Base-by-base conservation (phyloP, 2,329 filamentous ascomycete genomes). In the Hypoxylon sp. region DNA sequence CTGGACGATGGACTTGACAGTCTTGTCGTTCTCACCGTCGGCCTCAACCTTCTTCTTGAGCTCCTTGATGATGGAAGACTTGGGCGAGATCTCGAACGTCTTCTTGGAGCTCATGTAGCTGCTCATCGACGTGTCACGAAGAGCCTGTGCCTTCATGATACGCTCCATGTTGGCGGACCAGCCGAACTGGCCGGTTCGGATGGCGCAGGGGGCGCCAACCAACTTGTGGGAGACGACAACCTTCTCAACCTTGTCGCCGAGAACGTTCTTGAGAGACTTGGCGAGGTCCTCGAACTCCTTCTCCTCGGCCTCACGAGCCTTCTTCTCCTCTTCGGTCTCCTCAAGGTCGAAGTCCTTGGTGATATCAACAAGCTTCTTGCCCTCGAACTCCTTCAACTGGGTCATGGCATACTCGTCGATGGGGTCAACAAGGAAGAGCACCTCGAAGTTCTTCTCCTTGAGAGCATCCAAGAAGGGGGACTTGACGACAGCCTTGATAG, bases 61-160 rank as follows among this genome's bases (percentile, higher is more conserved):
- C 85, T 97, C 94, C 87, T 96, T 89, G 82, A 99, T 87, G 78
- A 99, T 99, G 63, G 91, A 74, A 69, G 91, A 96, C 84, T 94
- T 93, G 76, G 94, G 94, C n/a, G 94, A 97, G 78, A 99, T 97
- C 83, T 99, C 94, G 67, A 99, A 97, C 21, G 94, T 99, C 91
- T 99, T 99, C 92, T 99, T 99, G 75, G 93, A 97, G 64, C 91
- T 95, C 94, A 99, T 99, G 90, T 99, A 99, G 69, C 91, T 96
- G 79, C 86, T 91, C 94, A 99, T 99, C 70, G 92, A 97, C 66
- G 94, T 99, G 81, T 99, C 94, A 81, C 94, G 94, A 71, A 99
- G 93, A 71, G 94, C 94, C 84, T 99, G 94, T 19, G 94, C 94
- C 89, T 99, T 99, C 94, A 99, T 99, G 87, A 99, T 99, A 83